phyloP scores from a whole-genome alignment of 2,329 filamentous ascomycete species.

The Coniella vitis region DNA sequence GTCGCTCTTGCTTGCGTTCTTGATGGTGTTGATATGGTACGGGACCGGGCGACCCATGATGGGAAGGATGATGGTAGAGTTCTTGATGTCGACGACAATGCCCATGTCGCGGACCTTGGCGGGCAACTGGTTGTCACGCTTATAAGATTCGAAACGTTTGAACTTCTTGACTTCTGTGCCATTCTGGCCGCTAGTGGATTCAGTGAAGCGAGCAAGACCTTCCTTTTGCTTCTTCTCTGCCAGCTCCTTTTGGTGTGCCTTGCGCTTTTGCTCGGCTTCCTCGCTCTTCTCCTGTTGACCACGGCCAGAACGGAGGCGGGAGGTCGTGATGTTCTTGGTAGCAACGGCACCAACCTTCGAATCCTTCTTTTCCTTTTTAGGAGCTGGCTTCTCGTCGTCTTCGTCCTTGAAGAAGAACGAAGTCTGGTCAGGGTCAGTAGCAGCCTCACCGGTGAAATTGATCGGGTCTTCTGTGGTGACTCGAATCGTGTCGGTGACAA shows the following conservation, averaged over 20 bases:
- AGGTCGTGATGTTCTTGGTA: constrained; percentile 91
- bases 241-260: constrained; percentile 86
- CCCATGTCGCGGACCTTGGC: constrained; percentile 74
- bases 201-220: constrained; percentile 77
- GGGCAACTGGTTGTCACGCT: constrained; percentile 92
- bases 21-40: constrained; percentile 97
- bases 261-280: constrained; percentile 77
- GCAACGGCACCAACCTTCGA: constrained; percentile 78
- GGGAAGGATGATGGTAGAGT: constrained; percentile 81
- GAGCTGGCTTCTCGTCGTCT: constrained; percentile 74
- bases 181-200: constrained; percentile 77
- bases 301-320: constrained; percentile 83
- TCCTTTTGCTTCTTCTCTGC: constrained; percentile 84
- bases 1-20: constrained; percentile 96
- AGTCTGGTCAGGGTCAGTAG: constrained; percentile 84
- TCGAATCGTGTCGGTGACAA: constrained; percentile 89
- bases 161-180: constrained; percentile 96
- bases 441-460: constrained; percentile 89
- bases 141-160: constrained; percentile 98
- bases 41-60: constrained; percentile 97
- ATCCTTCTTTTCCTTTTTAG: constrained; percentile 88
- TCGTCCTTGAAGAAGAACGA: constrained; percentile 99
- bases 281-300: constrained; percentile 75
- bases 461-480: constrained; percentile 69
- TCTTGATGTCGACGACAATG: constrained; percentile 87